Percentiles rank a stretch among this genome's conserved stretches.
Evolutionary conservation across 2,329 filamentous ascomycete species (phyloP).

Genomic region (Aaosphaeria pasadenensis): DNA sequence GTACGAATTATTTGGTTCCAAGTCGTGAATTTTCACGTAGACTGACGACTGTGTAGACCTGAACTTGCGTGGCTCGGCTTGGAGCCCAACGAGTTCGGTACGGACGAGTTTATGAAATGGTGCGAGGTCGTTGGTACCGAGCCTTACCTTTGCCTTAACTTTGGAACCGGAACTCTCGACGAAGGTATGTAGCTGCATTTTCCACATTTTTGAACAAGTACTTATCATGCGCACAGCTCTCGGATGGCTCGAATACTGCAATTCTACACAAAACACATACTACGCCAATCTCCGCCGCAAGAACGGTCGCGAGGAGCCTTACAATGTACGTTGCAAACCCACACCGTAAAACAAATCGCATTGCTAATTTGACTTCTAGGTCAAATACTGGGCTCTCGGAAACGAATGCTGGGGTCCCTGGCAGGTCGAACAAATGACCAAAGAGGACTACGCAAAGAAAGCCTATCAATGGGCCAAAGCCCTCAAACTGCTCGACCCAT

Average conservation of each 20-base stretch:
- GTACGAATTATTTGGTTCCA: constrained; percentile 25
- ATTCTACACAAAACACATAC: constrained; percentile 71
- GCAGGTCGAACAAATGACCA: constrained; percentile 67
- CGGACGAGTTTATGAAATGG: constrained; percentile 84
- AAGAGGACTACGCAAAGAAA: constrained; percentile 66
- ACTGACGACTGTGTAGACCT: constrained; percentile 43
- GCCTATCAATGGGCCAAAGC: constrained; percentile 72
- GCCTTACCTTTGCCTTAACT: constrained; percentile 77
- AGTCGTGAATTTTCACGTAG: neutral
- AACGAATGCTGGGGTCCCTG: constrained; percentile 70
- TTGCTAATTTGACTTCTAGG: constrained; percentile 11
- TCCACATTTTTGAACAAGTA: neutral
- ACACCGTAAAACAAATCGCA: neutral
- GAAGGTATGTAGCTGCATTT: constrained; percentile 40
- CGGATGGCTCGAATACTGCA: constrained; percentile 85
- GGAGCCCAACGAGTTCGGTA: constrained; percentile 78
- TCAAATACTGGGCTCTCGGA: constrained; percentile 84
- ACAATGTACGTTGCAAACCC: constrained; percentile 52
- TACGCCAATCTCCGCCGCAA: constrained; percentile 77
- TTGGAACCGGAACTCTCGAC: constrained; percentile 65
- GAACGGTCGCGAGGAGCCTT: constrained; percentile 73
- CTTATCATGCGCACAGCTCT: constrained; percentile 47
- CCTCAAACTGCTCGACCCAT: constrained; percentile 68
- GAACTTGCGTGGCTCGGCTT: constrained; percentile 78
- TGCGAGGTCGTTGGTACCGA: constrained; percentile 70